Evolutionary conservation across 352 stramenopile species (phyloP), one percentile per base, ranked within the genome.

Genomic region (Phytophthora tubulina): DNA sequence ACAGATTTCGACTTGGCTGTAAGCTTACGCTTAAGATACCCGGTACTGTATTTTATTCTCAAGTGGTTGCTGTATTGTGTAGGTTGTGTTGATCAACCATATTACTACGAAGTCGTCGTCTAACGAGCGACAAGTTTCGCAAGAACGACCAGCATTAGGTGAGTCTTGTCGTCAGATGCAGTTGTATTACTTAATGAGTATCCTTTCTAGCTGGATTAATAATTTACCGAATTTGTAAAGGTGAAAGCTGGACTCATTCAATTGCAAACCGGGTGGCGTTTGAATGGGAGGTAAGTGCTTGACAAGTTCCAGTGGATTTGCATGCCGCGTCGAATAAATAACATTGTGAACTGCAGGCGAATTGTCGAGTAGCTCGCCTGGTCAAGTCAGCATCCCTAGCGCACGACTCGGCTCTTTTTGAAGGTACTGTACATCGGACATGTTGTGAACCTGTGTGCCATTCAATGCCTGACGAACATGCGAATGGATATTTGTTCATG

Each of bases 51-150:
- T 27, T 11, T 44, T 31, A 27, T 30, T 46, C 27, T 59, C 35
- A 35, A 13, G 21, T 3, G 52, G 3, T 6, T 33, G 21, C 21
- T 27, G 21, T 27, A 27, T 48, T n/a, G 8, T 63, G 15, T 58
- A 94, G 88, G 64, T 93, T 1, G 32, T 95, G 10, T 6, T 95
- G 14, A 77, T 83, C 15, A 96, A 95, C 33, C 88, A 96, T 50
- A 74, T 94, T 13, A 96, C 89, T 1, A 91, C 80, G 30, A 86
- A 84, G 55, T 74, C 75, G 3, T 76, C 66, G 1, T 50, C 51
- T 6, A 70, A 36, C 17, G 58, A 72, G 7, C 56, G 31, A 11
- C 45, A 62, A n/a, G 51, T 49, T 32, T 58, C 60, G 17, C 73
- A 78, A 21, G 64, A 76, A 10, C 59, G 57, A 21, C 77, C 79